These are phyloP conservation scores for Gloeopeniophorella convolvens DNA, from an alignment of 768 basidiomycete species.

Conservation along the genomic window DNA sequence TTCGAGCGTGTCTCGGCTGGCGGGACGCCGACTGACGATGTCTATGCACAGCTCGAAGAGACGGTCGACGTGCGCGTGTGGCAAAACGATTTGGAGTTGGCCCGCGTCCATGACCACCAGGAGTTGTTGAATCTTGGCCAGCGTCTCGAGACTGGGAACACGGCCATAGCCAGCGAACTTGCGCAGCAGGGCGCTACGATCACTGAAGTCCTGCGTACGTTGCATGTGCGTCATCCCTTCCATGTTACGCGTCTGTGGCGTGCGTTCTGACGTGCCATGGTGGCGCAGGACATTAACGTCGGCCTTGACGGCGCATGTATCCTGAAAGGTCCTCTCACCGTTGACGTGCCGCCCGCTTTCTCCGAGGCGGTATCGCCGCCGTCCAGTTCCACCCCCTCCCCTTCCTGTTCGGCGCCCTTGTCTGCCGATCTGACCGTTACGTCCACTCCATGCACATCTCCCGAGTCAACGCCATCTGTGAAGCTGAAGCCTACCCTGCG, in stretches of 20 bases:
- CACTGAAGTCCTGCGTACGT: constrained; percentile 7
- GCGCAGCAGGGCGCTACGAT: constrained; percentile 18
- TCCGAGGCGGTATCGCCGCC: background rate
- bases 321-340: background rate
- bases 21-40: background rate
- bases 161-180: constrained; percentile 14
- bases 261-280: background rate
- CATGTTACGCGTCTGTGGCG: background rate
- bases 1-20: background rate
- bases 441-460: background rate
- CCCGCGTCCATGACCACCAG: constrained; percentile 14
- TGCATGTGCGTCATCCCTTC: constrained; percentile 9
- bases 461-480: background rate
- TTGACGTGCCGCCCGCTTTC: background rate
- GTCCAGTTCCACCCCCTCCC: background rate
- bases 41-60: constrained; percentile 12
- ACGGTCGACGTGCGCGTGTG: constrained; percentile 12
- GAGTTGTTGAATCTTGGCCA: constrained; percentile 12
- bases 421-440: background rate
- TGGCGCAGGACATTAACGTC: background rate
- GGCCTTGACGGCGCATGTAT: background rate
- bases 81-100: constrained; percentile 13
- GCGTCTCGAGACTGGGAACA: constrained; percentile 16
- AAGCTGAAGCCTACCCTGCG: background rate
- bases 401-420: background rate